Conservation (phyloP, 345 rosid species). For the Melaleuca alternifolia region DNA sequence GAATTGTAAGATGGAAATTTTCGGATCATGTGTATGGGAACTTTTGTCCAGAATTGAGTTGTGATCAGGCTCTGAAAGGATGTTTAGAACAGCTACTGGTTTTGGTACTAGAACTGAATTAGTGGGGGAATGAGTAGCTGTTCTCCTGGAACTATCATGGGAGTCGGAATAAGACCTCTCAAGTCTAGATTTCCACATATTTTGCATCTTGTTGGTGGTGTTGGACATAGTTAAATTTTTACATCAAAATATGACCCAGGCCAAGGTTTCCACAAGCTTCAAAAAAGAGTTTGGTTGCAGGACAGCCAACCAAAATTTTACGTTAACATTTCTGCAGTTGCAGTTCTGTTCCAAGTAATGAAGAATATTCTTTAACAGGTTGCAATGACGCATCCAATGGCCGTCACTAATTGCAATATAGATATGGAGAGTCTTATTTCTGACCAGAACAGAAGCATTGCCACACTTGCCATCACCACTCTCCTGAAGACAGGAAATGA, state of each 20-base stretch:
- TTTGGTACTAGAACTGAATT: neutral
- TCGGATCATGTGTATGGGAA: neutral
- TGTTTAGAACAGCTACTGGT: neutral
- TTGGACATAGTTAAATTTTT: neutral
- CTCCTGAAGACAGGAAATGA: conserved; percentile 98
- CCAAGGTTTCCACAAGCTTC: neutral
- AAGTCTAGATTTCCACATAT: neutral
- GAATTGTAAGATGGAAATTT: neutral
- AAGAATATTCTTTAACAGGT: conserved; percentile 37
- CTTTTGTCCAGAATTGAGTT: neutral
- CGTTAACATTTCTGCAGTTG: neutral
- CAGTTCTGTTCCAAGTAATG: neutral
- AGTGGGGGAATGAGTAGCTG: neutral
- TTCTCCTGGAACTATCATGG: neutral
- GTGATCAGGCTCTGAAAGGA: neutral
- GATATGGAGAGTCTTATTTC: conserved; percentile 98
- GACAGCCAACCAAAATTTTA: neutral
- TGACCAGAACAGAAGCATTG: conserved; percentile 97
- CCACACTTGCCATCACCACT: conserved; percentile 97
- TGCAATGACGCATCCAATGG: conserved; percentile 99
- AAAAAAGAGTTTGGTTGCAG: neutral
- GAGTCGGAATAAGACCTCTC: neutral
- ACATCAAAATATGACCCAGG: neutral
- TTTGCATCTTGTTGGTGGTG: neutral
- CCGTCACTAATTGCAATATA: conserved; percentile 96